These are phyloP conservation scores for Skeletonema menzelii DNA, from an alignment of 108 stramenopile species.

Conservation along the genomic window DNA sequence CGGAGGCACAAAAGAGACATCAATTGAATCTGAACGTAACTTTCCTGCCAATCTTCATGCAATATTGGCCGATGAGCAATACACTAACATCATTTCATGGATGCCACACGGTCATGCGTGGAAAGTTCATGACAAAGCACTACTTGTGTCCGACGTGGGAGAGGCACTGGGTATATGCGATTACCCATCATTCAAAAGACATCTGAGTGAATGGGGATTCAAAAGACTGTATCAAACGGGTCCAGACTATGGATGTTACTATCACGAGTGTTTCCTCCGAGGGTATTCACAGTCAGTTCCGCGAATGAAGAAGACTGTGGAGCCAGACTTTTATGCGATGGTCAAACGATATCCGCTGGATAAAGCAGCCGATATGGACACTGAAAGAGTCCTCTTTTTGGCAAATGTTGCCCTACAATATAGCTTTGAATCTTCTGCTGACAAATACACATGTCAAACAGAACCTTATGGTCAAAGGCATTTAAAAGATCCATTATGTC, in stretches of 20 bases:
- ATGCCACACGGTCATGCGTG: neutral
- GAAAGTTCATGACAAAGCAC: neutral
- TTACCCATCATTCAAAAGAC: neutral
- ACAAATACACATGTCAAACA: no score
- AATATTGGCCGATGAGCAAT: neutral
- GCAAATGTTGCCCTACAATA: no score
- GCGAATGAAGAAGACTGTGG: neutral
- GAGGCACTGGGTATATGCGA: neutral
- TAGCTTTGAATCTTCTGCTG: neutral
- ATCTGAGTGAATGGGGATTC: neutral
- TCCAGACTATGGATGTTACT: neutral
- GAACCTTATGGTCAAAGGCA: no score
- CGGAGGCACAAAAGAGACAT: neutral
- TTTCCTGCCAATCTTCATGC: neutral
- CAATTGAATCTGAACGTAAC: neutral
- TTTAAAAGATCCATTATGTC: neutral
- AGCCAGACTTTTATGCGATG: neutral
- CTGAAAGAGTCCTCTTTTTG: no score
- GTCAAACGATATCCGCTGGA: neutral
- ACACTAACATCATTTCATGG: neutral
- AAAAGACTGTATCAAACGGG: neutral
- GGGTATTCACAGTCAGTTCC: neutral
- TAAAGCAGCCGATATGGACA: neutral
- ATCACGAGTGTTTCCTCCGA: neutral
- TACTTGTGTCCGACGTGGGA: neutral